Evolutionary conservation across 1,139 yeast species (phyloP), one percentile per base, ranked within the genome.

Genomic region (Kurtzmaniella quercitrusa): DNA sequence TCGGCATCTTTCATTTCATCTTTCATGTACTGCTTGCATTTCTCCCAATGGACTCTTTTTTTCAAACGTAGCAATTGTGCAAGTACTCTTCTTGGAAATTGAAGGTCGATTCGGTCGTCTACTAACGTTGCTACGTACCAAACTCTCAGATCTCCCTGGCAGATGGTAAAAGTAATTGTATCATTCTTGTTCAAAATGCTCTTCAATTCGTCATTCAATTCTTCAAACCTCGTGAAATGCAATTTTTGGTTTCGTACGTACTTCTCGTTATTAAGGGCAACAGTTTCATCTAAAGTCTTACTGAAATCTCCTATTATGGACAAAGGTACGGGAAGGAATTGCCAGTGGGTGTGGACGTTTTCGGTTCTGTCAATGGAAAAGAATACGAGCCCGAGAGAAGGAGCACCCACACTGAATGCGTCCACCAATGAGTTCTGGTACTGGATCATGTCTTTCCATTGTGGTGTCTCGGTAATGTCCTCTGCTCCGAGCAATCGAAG

Each of bases 21-120:
- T 24, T 66, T 65, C 44, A 66, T 65, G 0, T 84, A 67, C 55
- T 85, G 91, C 44, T 66, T 66, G 54, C 95, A 86, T 44, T 79
- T 78, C 46, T 82, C 84, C 96, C 95, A 88, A 47, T 77, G 77
- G 0, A 78, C 63, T 51, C 95, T 66, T 48, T 81, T 81, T 1
- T 84, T 82, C 18, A 78, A 64, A 41, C 73, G 75, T 43, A 87
- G 58, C 5, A 82, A 60, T 50, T 70, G 72, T 0, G 95, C 89
- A 34, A 85, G 55, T 1, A 85, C 90, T 53, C 90, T 70, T 57
- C 96, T 70, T 1, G 95, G 94, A 53, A 87, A 85, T 52, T 86
- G 95, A 12, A 86, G 63, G 59, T 87, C 95, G 8, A 86, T 63
- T 38, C 60, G 58, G 5, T 50, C 50, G 0, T 52, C 50, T 19